These are phyloP conservation scores for Sherardia arvensis DNA, from an alignment of 257 asterid species.

Conservation along the genomic window DNA sequence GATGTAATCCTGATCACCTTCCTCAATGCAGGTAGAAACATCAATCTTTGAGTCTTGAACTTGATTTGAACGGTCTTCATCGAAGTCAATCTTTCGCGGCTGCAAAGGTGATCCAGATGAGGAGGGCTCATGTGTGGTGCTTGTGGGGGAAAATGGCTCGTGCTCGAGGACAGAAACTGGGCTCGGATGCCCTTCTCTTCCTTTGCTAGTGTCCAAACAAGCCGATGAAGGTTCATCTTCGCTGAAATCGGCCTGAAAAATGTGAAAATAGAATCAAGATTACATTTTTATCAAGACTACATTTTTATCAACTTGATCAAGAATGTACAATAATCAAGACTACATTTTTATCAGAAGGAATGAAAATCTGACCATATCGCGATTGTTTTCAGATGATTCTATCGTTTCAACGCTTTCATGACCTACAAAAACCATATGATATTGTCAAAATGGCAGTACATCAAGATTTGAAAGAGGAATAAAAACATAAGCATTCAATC, in stretches of 20 bases:
- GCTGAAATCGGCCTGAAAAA: neutral
- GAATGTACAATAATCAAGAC: neutral
- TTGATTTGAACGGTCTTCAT: neutral
- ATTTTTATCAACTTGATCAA: neutral
- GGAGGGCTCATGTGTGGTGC: neutral
- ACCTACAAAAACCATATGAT: neutral
- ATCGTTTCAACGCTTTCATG: neutral
- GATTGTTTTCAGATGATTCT: neutral
- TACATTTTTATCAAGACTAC: neutral
- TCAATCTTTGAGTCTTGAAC: neutral
- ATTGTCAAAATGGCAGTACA: neutral
- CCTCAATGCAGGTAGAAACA: neutral
- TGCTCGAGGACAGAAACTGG: neutral
- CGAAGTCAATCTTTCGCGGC: neutral
- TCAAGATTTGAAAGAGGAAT: neutral
- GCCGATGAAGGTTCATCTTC: neutral
- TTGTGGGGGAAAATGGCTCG: neutral
- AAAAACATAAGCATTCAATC: no score
- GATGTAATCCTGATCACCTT: conserved; percentile 1
- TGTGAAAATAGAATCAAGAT: neutral
- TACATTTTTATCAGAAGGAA: neutral
- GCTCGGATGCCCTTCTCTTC: neutral
- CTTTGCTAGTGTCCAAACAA: neutral
- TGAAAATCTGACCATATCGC: neutral
- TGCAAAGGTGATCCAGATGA: neutral